These are phyloP conservation scores for Crucihimalaya himalaica DNA, from an alignment of 345 rosid genomes.

Conservation along the genomic window DNA sequence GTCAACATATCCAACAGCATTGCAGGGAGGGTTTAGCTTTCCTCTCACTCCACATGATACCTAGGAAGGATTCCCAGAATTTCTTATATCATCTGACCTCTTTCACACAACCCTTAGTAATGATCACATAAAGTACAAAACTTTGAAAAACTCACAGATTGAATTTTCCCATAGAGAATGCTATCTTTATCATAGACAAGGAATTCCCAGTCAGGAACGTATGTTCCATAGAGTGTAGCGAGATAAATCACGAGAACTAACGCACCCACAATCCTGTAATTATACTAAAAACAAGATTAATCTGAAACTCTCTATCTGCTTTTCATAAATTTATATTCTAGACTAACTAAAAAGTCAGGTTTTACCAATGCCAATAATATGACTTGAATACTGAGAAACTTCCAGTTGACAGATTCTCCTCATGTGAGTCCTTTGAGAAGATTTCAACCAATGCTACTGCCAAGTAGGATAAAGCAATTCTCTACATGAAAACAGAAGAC, in stretches of 20 bases:
- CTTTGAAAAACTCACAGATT: conserved; percentile 48
- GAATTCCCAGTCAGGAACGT: conserved; percentile 87
- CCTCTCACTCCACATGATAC: conserved; percentile 77
- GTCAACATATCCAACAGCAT: conserved; percentile 82
- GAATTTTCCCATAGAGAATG: conserved; percentile 58
- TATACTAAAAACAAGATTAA: conserved; percentile 11
- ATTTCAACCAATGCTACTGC: conserved; percentile 69
- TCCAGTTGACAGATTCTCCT: conserved; percentile 41
- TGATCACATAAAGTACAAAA: neutral
- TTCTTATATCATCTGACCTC: neutral
- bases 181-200: conserved; percentile 47
- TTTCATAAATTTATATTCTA: neutral
- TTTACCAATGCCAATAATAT: conserved; percentile 74
- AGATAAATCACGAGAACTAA: conserved; percentile 57
- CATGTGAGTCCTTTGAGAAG: conserved; percentile 45
- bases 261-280: conserved; percentile 68
- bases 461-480: conserved; percentile 86
- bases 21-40: conserved; percentile 82
- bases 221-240: conserved; percentile 57
- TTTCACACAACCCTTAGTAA: neutral
- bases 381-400: conserved; percentile 54
- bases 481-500: conserved; percentile 44
- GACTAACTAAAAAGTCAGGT: conserved; percentile 4
- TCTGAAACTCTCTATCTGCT: neutral
- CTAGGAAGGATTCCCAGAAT: conserved; percentile 39